Conservation (phyloP, 192 early-diverging fungal genomes). For the Coemansia sp. region DNA sequence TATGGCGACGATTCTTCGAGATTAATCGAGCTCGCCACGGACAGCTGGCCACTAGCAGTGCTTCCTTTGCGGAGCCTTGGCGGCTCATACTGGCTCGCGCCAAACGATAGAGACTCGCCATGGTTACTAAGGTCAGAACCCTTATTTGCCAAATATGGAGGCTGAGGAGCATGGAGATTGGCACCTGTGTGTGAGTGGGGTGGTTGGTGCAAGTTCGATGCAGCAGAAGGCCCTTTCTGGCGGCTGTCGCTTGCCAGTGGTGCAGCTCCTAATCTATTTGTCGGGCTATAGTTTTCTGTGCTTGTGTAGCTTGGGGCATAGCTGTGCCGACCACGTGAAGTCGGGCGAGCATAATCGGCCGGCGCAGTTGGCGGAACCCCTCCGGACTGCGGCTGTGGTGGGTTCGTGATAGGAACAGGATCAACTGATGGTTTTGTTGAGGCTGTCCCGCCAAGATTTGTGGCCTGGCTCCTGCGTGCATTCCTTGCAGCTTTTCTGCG, state of each 20-base stretch:
- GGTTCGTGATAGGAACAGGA: slow-evolving; percentile 1
- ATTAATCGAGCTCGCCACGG: slow-evolving; percentile 47
- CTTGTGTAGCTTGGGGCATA: slow-evolving; percentile 33
- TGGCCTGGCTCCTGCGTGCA: slow-evolving; percentile 45
- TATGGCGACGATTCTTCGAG: slow-evolving; percentile 51
- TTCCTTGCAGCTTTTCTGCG: slow-evolving; percentile 43
- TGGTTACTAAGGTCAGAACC: slow-evolving; percentile 23
- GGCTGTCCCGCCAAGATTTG: slow-evolving; percentile 20
- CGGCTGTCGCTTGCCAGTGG: slow-evolving; percentile 2
- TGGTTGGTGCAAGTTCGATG: neutral
- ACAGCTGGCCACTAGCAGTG: slow-evolving; percentile 48
- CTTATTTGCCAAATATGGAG: slow-evolving; percentile 22
- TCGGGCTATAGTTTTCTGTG: slow-evolving; percentile 25
- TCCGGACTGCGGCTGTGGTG: neutral
- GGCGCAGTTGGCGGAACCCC: slow-evolving; percentile 1
- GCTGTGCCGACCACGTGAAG: slow-evolving; percentile 38
- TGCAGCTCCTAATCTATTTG: neutral
- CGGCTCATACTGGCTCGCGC: slow-evolving; percentile 51
- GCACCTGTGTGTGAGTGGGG: slow-evolving; percentile 15
- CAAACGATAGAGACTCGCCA: slow-evolving; percentile 45
- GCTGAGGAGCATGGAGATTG: slow-evolving; percentile 22
- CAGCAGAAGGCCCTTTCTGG: slow-evolving; percentile 12
- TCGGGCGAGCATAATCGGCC: slow-evolving; percentile 22
- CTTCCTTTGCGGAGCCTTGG: slow-evolving; percentile 51
- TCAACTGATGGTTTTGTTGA: slow-evolving; percentile 16